These are phyloP conservation scores for Oehlia diaphana DNA, from an alignment of 192 early-diverging fungal genomes.

Conservation along the genomic window DNA sequence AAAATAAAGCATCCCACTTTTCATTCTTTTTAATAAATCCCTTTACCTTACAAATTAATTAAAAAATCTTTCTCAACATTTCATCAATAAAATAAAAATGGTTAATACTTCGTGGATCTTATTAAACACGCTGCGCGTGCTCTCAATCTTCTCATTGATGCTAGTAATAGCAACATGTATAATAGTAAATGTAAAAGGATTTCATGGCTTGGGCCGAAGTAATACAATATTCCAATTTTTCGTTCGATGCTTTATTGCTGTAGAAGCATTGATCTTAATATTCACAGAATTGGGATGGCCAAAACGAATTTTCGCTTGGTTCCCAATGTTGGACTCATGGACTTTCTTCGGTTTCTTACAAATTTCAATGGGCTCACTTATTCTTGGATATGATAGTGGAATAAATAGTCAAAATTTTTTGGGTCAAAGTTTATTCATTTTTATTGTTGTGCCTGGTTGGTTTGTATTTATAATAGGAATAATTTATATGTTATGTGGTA, in stretches of 20 bases:
- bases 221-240: slow-evolving; percentile 30
- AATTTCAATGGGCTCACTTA: slow-evolving; percentile 8
- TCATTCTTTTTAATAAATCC: neutral
- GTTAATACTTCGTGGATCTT: neutral
- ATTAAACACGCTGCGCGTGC: slow-evolving; percentile 26
- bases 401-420: slow-evolving; percentile 12
- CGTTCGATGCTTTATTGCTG: slow-evolving; percentile 18
- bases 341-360: slow-evolving; percentile 29
- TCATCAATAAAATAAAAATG: neutral
- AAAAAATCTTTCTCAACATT: too few relatives aligned
- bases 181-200: slow-evolving; percentile 30
- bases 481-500: slow-evolving; percentile 14
- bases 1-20: neutral
- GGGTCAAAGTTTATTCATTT: slow-evolving; percentile 22
- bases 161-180: slow-evolving; percentile 26
- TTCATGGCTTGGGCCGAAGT: slow-evolving; percentile 16
- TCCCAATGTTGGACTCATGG: slow-evolving; percentile 27
- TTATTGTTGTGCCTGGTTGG: slow-evolving; percentile 25
- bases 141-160: slow-evolving; percentile 21
- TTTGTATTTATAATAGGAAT: slow-evolving; percentile 30
- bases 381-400: slow-evolving; percentile 32
- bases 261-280: slow-evolving; percentile 24
- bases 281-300: slow-evolving; percentile 23
- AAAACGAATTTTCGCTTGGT: slow-evolving; percentile 4
- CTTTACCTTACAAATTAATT: too few relatives aligned